A percentile compares a stretch with the other conserved stretches of the same genome.
phyloP scores from a whole-genome alignment of 495 filamentous ascomycete species.

The Apodospora peruviana region DNA sequence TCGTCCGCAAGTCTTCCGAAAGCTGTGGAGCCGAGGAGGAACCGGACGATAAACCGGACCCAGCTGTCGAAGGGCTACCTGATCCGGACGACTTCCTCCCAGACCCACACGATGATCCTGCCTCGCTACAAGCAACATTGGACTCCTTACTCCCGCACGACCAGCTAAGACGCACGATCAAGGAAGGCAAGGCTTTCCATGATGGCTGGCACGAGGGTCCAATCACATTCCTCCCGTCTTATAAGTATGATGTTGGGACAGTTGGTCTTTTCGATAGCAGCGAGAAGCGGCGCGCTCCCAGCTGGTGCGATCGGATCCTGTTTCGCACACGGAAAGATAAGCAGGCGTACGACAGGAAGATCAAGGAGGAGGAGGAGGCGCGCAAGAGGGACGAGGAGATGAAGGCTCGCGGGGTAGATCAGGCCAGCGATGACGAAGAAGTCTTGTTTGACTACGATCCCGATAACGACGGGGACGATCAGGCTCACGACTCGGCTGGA shows the following conservation, averaged over 20 bases:
- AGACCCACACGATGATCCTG: constrained; percentile 47
- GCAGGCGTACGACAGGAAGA: constrained; percentile 61
- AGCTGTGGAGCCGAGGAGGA: constrained; percentile 29
- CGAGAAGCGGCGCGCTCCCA: constrained; percentile 86
- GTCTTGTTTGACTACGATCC: constrained; percentile 90
- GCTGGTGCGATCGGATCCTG: constrained; percentile 97
- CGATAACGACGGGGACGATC: constrained; percentile 57
- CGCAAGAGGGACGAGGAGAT: constrained; percentile 77
- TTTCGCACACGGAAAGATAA: constrained; percentile 71
- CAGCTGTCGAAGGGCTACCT: constrained; percentile 38
- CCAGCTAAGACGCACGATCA: constrained; percentile 72
- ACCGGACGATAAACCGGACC: constrained; percentile 22
- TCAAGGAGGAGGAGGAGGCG: constrained; percentile 58
- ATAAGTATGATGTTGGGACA: constrained; percentile 95
- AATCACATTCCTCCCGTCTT: constrained; percentile 87
- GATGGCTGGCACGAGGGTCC: constrained; percentile 88
- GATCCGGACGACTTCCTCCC: constrained; percentile 51
- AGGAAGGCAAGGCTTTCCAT: constrained; percentile 69
- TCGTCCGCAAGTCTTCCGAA: constrained; percentile 28
- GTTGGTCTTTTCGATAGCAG: constrained; percentile 90
- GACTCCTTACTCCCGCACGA: constrained; percentile 84
- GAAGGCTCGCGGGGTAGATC: constrained; percentile 70
- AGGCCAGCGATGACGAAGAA: constrained; percentile 70
- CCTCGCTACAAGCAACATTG: constrained; percentile 74
- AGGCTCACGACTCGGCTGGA: constrained; percentile 27